Percentiles rank a stretch among this genome's conserved stretches.
Evolutionary conservation across 257 asterid genomes (phyloP).

Genomic region (Gentiana straminea): DNA sequence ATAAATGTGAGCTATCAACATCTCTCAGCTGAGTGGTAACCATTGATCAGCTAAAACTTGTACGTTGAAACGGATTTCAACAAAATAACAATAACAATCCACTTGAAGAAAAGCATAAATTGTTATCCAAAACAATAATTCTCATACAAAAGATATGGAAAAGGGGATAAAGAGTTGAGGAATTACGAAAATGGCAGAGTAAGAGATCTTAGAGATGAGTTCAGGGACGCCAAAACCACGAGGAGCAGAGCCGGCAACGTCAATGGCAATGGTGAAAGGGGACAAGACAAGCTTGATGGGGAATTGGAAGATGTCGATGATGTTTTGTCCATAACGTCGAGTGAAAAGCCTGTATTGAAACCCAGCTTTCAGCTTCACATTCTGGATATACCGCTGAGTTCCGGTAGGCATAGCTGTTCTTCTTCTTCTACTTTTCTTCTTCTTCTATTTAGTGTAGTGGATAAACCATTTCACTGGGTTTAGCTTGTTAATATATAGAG

Average conservation of each 20-base stretch:
- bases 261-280: conserved; percentile 79
- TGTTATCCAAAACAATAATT: no score
- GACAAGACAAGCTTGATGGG: conserved; percentile 66
- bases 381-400: conserved; percentile 25
- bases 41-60: no score
- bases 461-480: not conserved
- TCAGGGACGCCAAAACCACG: conserved; percentile 98
- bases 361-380: conserved; percentile 33
- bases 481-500: not conserved
- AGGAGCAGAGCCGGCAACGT: conserved; percentile 96
- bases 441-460: not conserved
- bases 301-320: conserved; percentile 62
- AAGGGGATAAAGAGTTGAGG: not conserved
- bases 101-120: no score
- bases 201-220: conserved; percentile 72
- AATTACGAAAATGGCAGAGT: conserved; percentile 78
- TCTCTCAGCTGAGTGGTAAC: no score
- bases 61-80: no score
- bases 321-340: conserved; percentile 54
- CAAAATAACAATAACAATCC: no score
- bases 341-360: conserved; percentile 44
- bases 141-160: not conserved
- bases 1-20: no score
- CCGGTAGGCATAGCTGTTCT: conserved; percentile 39
- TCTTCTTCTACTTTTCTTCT: not conserved